Base-by-base conservation (phyloP, 495 filamentous ascomycete genomes). In the Aspergillus sclerotiicarbonarius region DNA sequence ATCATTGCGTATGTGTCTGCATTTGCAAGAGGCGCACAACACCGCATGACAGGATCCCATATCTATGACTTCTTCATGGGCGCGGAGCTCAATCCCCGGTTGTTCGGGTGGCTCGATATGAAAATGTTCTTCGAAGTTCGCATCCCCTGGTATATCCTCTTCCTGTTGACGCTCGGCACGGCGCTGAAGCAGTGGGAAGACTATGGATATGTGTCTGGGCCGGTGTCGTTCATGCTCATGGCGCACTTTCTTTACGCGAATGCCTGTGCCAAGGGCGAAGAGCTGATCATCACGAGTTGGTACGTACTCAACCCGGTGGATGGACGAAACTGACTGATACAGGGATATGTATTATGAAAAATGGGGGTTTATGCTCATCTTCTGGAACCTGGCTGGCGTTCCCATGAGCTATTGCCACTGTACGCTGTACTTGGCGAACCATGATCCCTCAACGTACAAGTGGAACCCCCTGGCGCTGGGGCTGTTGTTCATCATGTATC, bases 51-150 rank as follows among this genome's bases (percentile, higher is more conserved):
- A 32, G 94, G 92, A n/a, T 84, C 86, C 65, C 89, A 84, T 44
- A 77, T 97, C 62, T 96, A 97, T 72, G 94, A 98, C 75, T 97
- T 96, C 77, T 98, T 96, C 80, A 96, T 98, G 92, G 94, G 94
- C 53, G 91, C 94, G 35, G 94, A 98, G 77, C 77, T 98, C 49
- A 96, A 98, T 73, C 93, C 93, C 18, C 81, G 93, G 35, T 81
- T 96, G 76, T 92, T 96, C 67, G 86, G 86, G 31, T 87, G 90
- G 66, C 77, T 98, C 53, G 93, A 98, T 69, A 89, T 96, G 76
- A 97, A 98, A 81, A 98, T 98, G 93, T 96, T 98, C 76, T 94
- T 91, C 62, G 94, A 97, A 73, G 92, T 98, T 58, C 89, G 93
- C 54, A 81, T 98, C 46, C 93, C 93, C 20, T 98, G 93, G 93